Evolutionary conservation across 257 asterid genomes (phyloP).

Genomic region (Buddleja alternifolia): DNA sequence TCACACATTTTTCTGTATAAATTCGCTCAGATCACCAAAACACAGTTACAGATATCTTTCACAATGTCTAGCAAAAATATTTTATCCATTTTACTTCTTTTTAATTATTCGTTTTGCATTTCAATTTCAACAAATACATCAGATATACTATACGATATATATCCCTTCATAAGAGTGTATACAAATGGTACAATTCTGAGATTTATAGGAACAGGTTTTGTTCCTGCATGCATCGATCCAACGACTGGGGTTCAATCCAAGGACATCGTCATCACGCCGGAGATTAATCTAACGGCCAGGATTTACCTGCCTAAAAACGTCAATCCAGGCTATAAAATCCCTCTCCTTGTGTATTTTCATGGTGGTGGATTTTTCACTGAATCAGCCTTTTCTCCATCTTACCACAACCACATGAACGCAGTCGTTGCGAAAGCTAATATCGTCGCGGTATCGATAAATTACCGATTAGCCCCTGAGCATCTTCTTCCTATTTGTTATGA

Average conservation of each 20-base stretch:
- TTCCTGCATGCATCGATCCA: conserved; percentile 40
- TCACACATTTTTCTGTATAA: not conserved
- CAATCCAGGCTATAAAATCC: conserved; percentile 32
- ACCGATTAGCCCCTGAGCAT: conserved; percentile 54
- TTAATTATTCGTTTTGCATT: not conserved
- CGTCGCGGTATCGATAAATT: conserved; percentile 43
- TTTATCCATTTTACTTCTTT: not conserved
- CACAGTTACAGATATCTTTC: not conserved
- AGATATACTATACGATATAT: conserved; percentile 40
- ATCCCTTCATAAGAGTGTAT: conserved; percentile 28
- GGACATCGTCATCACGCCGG: conserved; percentile 39
- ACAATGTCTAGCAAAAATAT: not conserved
- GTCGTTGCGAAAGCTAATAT: conserved; percentile 41
- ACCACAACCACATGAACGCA: conserved; percentile 34
- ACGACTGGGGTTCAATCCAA: conserved; percentile 45
- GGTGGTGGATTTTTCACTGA: conserved; percentile 50
- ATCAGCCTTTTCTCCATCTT: conserved; percentile 40
- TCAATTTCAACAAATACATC: conserved; percentile 24
- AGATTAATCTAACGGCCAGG: conserved; percentile 43
- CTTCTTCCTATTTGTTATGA: conserved; percentile 47
- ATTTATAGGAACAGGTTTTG: conserved; percentile 28
- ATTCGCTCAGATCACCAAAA: not conserved
- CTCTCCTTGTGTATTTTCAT: conserved; percentile 49
- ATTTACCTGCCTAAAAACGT: conserved; percentile 45
- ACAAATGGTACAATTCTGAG: conserved; percentile 52